Percentiles rank a stretch among this genome's conserved stretches.
phyloP scores from a whole-genome alignment of 129 eudicot genomes.

The Arctium minus region DNA sequence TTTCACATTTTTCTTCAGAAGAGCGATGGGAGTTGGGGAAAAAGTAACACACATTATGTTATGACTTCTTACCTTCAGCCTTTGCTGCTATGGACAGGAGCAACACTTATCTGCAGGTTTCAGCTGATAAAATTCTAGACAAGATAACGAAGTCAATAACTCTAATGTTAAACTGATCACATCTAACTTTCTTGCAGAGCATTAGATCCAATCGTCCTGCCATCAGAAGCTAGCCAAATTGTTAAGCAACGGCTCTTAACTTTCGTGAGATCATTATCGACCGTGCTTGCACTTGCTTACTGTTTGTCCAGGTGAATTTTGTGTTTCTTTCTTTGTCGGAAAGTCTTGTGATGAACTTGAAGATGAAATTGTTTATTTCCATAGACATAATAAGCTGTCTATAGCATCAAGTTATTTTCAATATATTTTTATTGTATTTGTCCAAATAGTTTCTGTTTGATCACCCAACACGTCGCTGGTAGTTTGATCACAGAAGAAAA shows the following conservation, averaged over 20 bases:
- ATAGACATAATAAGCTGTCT: not conserved
- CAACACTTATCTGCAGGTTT: constrained; percentile 86
- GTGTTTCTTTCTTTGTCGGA: not conserved
- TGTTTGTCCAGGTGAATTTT: constrained; percentile 76
- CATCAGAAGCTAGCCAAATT: constrained; percentile 83
- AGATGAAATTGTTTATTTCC: not conserved
- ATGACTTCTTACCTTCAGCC: constrained; percentile 89
- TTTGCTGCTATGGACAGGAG: constrained; percentile 87
- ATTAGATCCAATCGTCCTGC: constrained; percentile 74
- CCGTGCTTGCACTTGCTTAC: constrained; percentile 86
- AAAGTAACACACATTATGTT: constrained; percentile 64
- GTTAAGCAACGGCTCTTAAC: constrained; percentile 78
- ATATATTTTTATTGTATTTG: not conserved
- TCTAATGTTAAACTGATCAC: constrained; percentile 3
- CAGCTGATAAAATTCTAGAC: not conserved
- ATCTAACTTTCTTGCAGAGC: constrained; percentile 48
- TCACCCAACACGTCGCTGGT: not conserved
- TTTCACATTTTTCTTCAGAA: constrained; percentile 45
- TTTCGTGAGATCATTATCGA: constrained; percentile 85
- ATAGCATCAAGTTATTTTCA: not conserved
- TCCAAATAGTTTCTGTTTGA: not conserved
- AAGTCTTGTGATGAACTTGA: not conserved
- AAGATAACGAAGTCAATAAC: not conserved
- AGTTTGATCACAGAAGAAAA: not conserved
- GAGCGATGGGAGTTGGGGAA: constrained; percentile 77